These are phyloP conservation scores for Lecanicillium sp. DNA, from an alignment of 2,329 filamentous ascomycete genomes.

Conservation along the genomic window DNA sequence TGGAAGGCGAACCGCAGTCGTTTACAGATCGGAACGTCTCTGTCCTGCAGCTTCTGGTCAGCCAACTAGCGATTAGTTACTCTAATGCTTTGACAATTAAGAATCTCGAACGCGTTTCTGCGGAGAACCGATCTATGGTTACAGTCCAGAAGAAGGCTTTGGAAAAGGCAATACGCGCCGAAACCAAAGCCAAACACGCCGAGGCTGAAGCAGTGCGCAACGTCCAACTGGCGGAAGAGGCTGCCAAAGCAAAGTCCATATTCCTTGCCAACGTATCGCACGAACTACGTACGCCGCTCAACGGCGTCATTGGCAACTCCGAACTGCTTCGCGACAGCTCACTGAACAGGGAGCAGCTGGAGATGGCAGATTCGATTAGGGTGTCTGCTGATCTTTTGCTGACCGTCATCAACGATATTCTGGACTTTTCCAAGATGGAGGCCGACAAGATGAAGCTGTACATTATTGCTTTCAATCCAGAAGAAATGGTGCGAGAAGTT, in stretches of 20 bases:
- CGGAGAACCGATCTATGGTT: conserved; percentile 71
- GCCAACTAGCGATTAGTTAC: conserved; percentile 68
- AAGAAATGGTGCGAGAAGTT: conserved; percentile 59
- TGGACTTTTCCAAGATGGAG: conserved; percentile 93
- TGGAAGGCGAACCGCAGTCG: conserved; percentile 65
- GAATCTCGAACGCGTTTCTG: conserved; percentile 67
- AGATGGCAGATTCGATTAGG: conserved; percentile 82
- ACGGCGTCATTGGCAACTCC: conserved; percentile 82
- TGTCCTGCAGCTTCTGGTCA: conserved; percentile 62
- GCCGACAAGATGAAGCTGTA: conserved; percentile 80
- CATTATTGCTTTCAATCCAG: conserved; percentile 58
- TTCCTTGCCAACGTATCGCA: conserved; percentile 76
- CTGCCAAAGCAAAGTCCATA: conserved; percentile 74
- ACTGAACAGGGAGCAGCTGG: conserved; percentile 66
- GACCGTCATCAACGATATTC: conserved; percentile 91
- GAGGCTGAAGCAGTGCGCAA: conserved; percentile 71
- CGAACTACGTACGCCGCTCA: conserved; percentile 73
- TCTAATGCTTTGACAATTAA: conserved; percentile 61
- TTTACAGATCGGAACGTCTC: conserved; percentile 68
- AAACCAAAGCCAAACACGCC: conserved; percentile 67
- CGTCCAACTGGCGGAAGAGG: conserved; percentile 75
- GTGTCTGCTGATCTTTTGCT: conserved; percentile 79
- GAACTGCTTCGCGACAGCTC: conserved; percentile 72
- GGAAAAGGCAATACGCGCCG: conserved; percentile 61
- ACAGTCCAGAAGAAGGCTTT: conserved; percentile 67